Percentiles rank a stretch among this genome's conserved stretches.
phyloP scores from a whole-genome alignment of 306 rosid species.

The Astragalus membranaceus region DNA sequence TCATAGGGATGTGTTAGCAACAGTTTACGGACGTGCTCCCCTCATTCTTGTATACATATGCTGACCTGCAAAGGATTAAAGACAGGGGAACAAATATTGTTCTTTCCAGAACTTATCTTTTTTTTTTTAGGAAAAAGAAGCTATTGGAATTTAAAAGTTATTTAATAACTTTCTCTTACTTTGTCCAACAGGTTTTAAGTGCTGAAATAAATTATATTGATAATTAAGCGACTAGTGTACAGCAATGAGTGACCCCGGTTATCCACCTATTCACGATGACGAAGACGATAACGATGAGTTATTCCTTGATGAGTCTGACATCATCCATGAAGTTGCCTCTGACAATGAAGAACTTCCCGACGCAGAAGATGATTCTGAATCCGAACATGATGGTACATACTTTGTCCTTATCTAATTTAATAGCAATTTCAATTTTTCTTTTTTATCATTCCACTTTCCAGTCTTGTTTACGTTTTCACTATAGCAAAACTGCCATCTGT shows the following conservation, averaged over 20 bases:
- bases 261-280: slow-evolving; percentile 4
- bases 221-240: background rate
- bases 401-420: background rate
- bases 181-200: background rate
- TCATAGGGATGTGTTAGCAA: too few species aligned
- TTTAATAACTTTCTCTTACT: background rate
- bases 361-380: slow-evolving; percentile 24
- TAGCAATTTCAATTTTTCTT: background rate
- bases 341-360: slow-evolving; percentile 38
- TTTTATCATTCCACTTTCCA: background rate
- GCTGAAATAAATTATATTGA: background rate
- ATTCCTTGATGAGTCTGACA: slow-evolving; percentile 31
- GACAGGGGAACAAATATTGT: too few species aligned
- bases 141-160: background rate
- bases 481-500: background rate
- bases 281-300: slow-evolving; percentile 19
- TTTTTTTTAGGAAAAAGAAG: background rate
- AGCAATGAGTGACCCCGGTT: slow-evolving; percentile 6
- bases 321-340: slow-evolving; percentile 16
- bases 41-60: too few species aligned
- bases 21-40: too few species aligned
- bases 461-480: background rate
- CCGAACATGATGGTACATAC: background rate
- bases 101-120: too few species aligned
- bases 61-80: too few species aligned